phyloP scores from a whole-genome alignment of 108 stramenopile species.

The Discostella pseudostelligera region DNA sequence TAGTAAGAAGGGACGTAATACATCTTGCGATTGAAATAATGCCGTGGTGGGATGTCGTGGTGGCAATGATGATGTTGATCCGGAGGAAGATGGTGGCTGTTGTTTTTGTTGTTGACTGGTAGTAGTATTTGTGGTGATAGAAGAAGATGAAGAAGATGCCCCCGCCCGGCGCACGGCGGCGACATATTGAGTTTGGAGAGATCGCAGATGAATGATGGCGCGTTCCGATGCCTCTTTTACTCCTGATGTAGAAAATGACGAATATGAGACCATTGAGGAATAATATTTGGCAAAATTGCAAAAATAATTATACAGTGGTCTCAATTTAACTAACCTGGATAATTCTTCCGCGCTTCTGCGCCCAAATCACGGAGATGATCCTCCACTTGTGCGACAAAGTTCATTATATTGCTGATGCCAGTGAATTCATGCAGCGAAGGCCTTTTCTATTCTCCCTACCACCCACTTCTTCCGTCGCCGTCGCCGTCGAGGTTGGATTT shows the following conservation, averaged over 20 bases:
- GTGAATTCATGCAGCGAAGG: too few species aligned
- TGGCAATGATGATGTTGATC: slow-evolving; percentile 11
- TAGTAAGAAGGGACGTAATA: slow-evolving; percentile 82
- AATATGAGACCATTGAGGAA: background rate
- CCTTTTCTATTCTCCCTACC: too few species aligned
- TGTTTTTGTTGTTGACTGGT: slow-evolving; percentile 6
- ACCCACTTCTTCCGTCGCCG: too few species aligned
- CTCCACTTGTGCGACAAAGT: slow-evolving; percentile 86
- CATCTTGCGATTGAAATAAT: slow-evolving; percentile 72
- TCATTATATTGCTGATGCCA: too few species aligned
- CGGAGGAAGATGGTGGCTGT: slow-evolving; percentile 3
- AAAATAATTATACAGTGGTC: too few species aligned
- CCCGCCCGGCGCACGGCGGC: slow-evolving; percentile 76
- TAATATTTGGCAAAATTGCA: background rate
- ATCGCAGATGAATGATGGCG: slow-evolving; percentile 75
- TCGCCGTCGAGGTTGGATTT: too few species aligned
- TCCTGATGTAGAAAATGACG: slow-evolving; percentile 31
- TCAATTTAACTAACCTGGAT: slow-evolving; percentile 63
- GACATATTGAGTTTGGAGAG: slow-evolving; percentile 76
- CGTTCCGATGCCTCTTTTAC: slow-evolving; percentile 86
- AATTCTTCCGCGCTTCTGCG: slow-evolving; percentile 79
- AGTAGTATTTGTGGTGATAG: slow-evolving; percentile 1
- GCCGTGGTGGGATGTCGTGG: slow-evolving; percentile 74
- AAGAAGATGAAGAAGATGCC: too few species aligned
- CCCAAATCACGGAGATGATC: slow-evolving; percentile 88